Evolutionary conservation across 129 eudicot genomes (phyloP), one percentile per base, ranked within the genome.

Genomic region (Cynara cardunculus): DNA sequence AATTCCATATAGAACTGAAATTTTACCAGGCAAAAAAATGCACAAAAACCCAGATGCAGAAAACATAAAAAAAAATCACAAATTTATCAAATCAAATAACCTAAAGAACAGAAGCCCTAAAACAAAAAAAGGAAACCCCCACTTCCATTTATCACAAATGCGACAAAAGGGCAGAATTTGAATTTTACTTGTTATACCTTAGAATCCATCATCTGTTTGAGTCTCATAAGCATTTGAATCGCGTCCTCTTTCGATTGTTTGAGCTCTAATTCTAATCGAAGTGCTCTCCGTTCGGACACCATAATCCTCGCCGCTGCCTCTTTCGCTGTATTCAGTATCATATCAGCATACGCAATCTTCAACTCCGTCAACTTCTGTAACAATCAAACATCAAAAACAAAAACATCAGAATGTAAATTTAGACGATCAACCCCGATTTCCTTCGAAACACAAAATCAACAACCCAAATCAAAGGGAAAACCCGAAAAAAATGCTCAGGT

Each of bases 271-370:
- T 90, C 89, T 41, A 82, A 89, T 69, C 81, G 75, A 14, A 71
- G 77, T 13, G 93, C 88, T 84, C 77, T 93, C 77, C 90, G 74
- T 82, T 93, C 92, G 6, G 96, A 86, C 68, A 69, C 80, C 90
- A 90, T 86, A 62, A 90, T 79, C 83, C 92, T 86, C 22, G 87
- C 86, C 19, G 96, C 93, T 25, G 96, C 93, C 75, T 93, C 97
- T 73, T 87, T 90, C n/a, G 93, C 85, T 32, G 88, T 87, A 73
- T 90, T 89, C 83, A 90, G 71, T 62, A 93, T 89, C 85, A 92
- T 81, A 80, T 90, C 90, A 16, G 97, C 97, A 71, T 87, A 90
- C 27, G 97, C 94, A 85, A 85, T 92, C 86, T 90, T 84, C 86
- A 90, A 78, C 32, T 90, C 90, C 85, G 59, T 71, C 75, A 93